phyloP scores from a whole-genome alignment of 768 basidiomycete species.

The Lactarius trivialis region DNA sequence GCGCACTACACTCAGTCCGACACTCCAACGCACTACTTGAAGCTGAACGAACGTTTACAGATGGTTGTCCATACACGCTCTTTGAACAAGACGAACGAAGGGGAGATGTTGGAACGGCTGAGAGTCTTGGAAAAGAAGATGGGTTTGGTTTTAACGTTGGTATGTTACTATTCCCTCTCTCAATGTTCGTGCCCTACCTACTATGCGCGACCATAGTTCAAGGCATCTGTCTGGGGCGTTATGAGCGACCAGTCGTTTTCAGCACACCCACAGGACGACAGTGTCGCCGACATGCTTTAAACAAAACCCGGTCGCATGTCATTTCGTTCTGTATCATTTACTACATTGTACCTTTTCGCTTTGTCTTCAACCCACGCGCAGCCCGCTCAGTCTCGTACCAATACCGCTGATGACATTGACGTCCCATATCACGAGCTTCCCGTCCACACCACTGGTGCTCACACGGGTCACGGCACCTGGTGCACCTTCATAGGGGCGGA shows the following conservation, averaged over 20 bases:
- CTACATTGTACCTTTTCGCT: conserved; percentile 12
- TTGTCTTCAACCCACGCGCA: conserved; percentile 27
- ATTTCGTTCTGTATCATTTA: neutral
- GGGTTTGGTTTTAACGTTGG: conserved; percentile 89
- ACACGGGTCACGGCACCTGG: conserved; percentile 62
- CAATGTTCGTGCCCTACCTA: neutral
- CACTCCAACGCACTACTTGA: too few species aligned
- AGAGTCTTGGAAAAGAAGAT: conserved; percentile 87
- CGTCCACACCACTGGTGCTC: conserved; percentile 91
- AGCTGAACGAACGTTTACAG: conserved; percentile 33
- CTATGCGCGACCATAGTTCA: conserved; percentile 52
- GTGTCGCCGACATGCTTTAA: conserved; percentile 15
- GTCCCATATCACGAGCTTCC: conserved; percentile 87
- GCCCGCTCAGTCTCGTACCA: conserved; percentile 41
- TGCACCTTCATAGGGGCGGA: conserved; percentile 63
- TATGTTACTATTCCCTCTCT: conserved; percentile 32
- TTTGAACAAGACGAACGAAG: conserved; percentile 72
- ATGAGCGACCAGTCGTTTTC: conserved; percentile 66
- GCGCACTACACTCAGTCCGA: conserved; percentile 21
- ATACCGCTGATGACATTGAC: conserved; percentile 51
- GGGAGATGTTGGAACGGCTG: conserved; percentile 65
- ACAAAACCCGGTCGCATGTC: neutral
- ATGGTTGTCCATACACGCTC: conserved; percentile 59
- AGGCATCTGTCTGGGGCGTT: conserved; percentile 93
- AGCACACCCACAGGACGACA: conserved; percentile 7